phyloP scores from a whole-genome alignment of 164 flowering plant genomes.

The Vitis rotundifolia region DNA sequence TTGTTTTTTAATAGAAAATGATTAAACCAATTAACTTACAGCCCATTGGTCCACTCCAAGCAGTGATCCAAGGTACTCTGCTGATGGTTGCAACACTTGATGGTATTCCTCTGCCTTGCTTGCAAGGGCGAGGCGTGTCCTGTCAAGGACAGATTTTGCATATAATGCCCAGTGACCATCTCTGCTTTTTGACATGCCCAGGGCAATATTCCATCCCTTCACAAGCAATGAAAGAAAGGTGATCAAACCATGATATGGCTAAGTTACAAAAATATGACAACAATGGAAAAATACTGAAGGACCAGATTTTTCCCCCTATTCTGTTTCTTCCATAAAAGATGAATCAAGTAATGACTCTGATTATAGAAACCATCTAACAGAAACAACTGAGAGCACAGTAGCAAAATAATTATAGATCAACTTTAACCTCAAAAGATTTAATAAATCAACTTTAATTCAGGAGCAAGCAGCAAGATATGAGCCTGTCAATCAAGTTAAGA shows the following conservation, averaged over 20 bases:
- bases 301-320: background rate
- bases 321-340: too few species aligned
- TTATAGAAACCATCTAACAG: too few species aligned
- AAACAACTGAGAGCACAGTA: too few species aligned
- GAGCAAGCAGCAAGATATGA: background rate
- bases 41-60: constrained; percentile 92
- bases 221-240: constrained; percentile 8
- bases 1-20: background rate
- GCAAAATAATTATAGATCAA: too few species aligned
- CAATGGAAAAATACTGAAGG: constrained; percentile 1
- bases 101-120: constrained; percentile 88
- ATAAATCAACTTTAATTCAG: background rate
- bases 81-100: constrained; percentile 83
- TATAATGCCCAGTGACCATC: constrained; percentile 77
- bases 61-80: constrained; percentile 84
- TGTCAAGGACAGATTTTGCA: constrained; percentile 95
- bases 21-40: constrained; percentile 42
- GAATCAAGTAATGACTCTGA: too few species aligned
- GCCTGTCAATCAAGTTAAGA: background rate
- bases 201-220: constrained; percentile 86
- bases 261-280: constrained; percentile 1
- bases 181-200: constrained; percentile 51
- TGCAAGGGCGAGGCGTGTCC: constrained; percentile 90
- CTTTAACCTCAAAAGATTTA: too few species aligned
- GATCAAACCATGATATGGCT: background rate